Conservation (phyloP, 805 yeast species). For the Maudiozyma pseudohumilis region DNA sequence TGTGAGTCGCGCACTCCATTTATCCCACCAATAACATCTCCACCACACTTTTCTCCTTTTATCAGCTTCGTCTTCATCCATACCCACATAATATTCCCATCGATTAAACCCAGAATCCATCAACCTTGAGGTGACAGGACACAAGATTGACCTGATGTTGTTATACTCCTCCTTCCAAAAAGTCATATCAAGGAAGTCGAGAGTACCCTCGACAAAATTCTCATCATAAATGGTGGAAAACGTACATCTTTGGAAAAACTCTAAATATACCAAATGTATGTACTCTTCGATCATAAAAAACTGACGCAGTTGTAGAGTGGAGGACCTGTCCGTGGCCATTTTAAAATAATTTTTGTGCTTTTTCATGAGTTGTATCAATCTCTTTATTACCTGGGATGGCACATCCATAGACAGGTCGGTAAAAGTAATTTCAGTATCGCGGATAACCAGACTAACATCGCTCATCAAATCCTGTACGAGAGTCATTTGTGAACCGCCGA, state of each 20-base stretch:
- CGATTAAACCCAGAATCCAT: slow-evolving; percentile 6
- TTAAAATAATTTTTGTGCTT: neutral
- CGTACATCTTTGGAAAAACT: neutral
- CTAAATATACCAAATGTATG: neutral
- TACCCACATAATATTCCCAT: slow-evolving; percentile 13
- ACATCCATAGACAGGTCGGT: neutral
- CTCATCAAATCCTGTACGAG: neutral
- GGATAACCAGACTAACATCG: neutral
- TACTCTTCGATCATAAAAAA: neutral
- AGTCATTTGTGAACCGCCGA: neutral
- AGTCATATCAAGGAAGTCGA: slow-evolving; percentile 1
- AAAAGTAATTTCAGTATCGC: neutral
- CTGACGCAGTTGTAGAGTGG: neutral
- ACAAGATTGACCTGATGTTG: neutral
- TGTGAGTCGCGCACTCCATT: slow-evolving; percentile 8
- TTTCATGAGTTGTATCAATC: neutral
- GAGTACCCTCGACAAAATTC: neutral
- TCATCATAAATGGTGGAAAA: neutral
- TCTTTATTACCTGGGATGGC: neutral
- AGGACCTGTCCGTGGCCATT: too few relatives aligned
- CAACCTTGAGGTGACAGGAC: neutral
- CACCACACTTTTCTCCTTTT: slow-evolving; percentile 11
- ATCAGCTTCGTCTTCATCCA: slow-evolving; percentile 9
- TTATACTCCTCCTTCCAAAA: neutral
- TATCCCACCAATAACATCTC: slow-evolving; percentile 15